These are phyloP conservation scores for Mesotaenium endlicherianum DNA, from an alignment of 139 green algal genomes.

Conservation along the genomic window DNA sequence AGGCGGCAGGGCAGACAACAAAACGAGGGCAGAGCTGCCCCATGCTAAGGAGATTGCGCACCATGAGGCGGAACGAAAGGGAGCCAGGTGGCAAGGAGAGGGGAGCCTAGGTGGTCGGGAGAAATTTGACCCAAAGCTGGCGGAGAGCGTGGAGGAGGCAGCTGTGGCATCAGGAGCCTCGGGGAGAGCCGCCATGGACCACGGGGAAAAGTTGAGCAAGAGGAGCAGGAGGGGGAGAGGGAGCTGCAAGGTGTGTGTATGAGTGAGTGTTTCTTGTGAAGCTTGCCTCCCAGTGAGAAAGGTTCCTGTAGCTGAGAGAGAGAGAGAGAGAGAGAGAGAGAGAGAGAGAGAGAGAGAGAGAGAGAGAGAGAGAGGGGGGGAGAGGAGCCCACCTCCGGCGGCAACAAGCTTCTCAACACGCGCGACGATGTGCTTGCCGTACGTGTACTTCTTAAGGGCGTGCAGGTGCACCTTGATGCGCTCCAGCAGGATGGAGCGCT, in stretches of 20 bases:
- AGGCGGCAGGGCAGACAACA: too few species aligned
- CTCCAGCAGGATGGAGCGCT: constrained; percentile 70
- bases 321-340: constrained; percentile 2
- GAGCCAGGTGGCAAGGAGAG: not conserved
- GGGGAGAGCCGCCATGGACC: not conserved
- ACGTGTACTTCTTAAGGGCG: constrained; percentile 76
- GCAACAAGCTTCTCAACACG: constrained; percentile 74
- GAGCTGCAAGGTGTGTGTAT: not conserved
- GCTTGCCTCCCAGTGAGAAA: not conserved
- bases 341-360: constrained; percentile 5
- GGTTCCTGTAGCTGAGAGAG: not conserved
- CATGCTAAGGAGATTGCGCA: too few species aligned
- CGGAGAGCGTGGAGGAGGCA: not conserved
- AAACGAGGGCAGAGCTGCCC: too few species aligned
- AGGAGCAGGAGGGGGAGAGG: not conserved
- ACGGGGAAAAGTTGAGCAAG: not conserved
- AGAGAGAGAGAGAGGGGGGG: not conserved
- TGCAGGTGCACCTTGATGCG: constrained; percentile 73
- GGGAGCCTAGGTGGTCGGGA: not conserved
- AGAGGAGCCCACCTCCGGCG: constrained; percentile 34
- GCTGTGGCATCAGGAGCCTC: not conserved
- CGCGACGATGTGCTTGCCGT: constrained; percentile 92
- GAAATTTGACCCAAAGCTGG: not conserved
- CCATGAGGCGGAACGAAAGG: not conserved
- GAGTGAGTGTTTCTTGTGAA: not conserved